Base-by-base conservation (phyloP, 139 green algal genomes). In the Closterium sp. region DNA sequence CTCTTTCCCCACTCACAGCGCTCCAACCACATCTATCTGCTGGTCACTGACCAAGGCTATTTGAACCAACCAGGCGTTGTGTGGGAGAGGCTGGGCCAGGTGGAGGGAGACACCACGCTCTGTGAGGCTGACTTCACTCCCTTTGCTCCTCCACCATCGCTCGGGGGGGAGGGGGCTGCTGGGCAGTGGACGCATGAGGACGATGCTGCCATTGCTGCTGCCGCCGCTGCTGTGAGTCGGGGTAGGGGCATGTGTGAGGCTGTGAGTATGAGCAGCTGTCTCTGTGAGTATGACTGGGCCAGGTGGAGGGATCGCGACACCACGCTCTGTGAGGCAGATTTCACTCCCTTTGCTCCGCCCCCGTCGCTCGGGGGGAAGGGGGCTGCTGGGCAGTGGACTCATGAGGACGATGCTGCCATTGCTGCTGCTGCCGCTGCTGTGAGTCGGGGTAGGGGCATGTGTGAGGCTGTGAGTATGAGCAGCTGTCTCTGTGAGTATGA, bases 251-350 rank as follows among this genome's bases (percentile, higher is more conserved):
- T n/a, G n/a, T n/a, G n/a, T n/a, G n/a, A n/a, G n/a, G n/a, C n/a
- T n/a, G 70, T 38, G 28, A 86, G 31, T 91, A 85, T 70, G 17
- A 19, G n/a, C n/a, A n/a, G n/a, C n/a, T n/a, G n/a, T n/a, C n/a
- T n/a, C n/a, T n/a, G n/a, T n/a, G n/a, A n/a, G n/a, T n/a, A n/a
- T n/a, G n/a, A n/a, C n/a, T n/a, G n/a, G n/a, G n/a, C 31, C 22
- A 92, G 89, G 70, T 92, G 85, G 89, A 91, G 84, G 89, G 89
- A 4, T n/a, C n/a, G n/a, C n/a, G 89, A 91, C 89, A 91, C 5
- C 32, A 21, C 13, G 13, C 50, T 73, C 13, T 73, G 50, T 22
- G 50, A 73, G 17, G 50, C 4, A 11, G 50, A 73, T 11, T 73
- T 45, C 73, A 73, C 13, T 73, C 50, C n/a, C n/a, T n/a, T n/a